phyloP scores from a whole-genome alignment of 1,139 yeast species.

The Arxiozyma bovina region DNA sequence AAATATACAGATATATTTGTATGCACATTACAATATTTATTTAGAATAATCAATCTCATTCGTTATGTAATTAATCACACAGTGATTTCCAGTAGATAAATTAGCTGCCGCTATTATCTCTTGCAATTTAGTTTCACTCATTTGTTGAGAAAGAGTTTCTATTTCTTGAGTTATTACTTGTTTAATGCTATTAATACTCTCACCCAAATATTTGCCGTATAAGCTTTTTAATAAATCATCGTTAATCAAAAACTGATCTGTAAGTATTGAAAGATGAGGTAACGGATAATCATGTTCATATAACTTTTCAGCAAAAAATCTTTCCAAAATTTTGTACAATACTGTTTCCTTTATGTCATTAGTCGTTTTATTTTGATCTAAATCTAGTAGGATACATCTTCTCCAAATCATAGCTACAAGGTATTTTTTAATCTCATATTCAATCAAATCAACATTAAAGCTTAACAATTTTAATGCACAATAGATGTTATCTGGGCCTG shows the following conservation, averaged over 20 bases:
- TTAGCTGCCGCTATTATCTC: constrained; percentile 35
- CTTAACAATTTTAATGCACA: constrained; percentile 38
- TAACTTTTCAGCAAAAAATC: constrained; percentile 30
- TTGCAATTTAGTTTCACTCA: constrained; percentile 27
- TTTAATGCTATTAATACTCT: constrained; percentile 20
- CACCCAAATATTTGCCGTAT: constrained; percentile 14
- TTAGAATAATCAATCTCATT: constrained; percentile 22
- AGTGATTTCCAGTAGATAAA: constrained; percentile 29
- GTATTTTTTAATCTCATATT: constrained; percentile 28
- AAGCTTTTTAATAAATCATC: constrained; percentile 18
- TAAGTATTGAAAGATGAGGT: constrained; percentile 22
- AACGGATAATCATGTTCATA: constrained; percentile 25
- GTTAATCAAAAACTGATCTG: constrained; percentile 13
- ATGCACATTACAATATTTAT: not conserved
- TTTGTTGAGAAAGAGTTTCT: constrained; percentile 2
- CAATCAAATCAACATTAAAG: constrained; percentile 26
- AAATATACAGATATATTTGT: not conserved
- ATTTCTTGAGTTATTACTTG: constrained; percentile 27
- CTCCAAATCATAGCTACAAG: constrained; percentile 47
- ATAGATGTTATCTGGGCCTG: constrained; percentile 34
- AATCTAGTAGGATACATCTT: constrained; percentile 43
- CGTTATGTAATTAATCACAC: constrained; percentile 32
- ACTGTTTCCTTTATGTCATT: not conserved
- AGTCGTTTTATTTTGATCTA: not conserved
- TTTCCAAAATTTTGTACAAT: constrained; percentile 36